Percentiles rank a stretch among this genome's conserved stretches.
phyloP scores from a whole-genome alignment of 208 protist genomes.

The Naegleria lovaniensis region DNA sequence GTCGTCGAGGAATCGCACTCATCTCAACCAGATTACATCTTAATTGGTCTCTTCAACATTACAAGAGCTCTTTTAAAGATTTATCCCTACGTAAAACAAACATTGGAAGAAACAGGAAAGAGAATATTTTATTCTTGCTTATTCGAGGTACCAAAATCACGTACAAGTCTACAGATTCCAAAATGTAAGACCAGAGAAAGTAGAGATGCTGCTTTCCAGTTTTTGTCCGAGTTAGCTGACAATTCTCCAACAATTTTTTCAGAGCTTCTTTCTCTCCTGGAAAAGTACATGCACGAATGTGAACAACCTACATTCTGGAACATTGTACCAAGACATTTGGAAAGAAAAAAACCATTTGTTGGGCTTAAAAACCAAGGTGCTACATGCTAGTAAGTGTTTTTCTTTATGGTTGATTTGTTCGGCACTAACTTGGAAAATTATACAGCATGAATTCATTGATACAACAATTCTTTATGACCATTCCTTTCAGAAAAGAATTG shows the following conservation, averaged over 20 bases:
- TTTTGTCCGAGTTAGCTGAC: neutral
- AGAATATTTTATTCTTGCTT: neutral
- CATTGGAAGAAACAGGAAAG: neutral
- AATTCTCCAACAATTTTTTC: neutral
- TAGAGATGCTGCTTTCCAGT: neutral
- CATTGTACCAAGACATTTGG: too few species aligned
- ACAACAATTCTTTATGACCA: constrained; percentile 61
- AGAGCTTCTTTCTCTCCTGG: neutral
- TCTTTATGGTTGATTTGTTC: too few species aligned
- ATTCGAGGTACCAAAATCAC: neutral
- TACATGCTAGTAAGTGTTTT: constrained; percentile 5
- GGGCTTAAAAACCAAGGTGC: constrained; percentile 18
- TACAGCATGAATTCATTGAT: constrained; percentile 35
- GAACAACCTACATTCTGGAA: neutral
- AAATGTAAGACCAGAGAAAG: neutral
- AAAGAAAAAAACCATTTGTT: neutral
- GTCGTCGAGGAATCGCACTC: neutral
- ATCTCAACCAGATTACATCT: neutral
- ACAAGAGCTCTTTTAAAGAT: neutral
- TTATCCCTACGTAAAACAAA: neutral
- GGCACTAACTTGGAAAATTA: too few species aligned
- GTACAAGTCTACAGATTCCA: neutral
- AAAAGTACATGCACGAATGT: neutral
- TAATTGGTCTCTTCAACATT: constrained; percentile 23
- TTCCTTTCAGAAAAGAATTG: constrained; percentile 45